Percentiles rank a stretch among this genome's conserved stretches.
These are phyloP conservation scores for Puccinia coronata DNA, from an alignment of 1,284 basidiomycete species.

Conservation along the genomic window DNA sequence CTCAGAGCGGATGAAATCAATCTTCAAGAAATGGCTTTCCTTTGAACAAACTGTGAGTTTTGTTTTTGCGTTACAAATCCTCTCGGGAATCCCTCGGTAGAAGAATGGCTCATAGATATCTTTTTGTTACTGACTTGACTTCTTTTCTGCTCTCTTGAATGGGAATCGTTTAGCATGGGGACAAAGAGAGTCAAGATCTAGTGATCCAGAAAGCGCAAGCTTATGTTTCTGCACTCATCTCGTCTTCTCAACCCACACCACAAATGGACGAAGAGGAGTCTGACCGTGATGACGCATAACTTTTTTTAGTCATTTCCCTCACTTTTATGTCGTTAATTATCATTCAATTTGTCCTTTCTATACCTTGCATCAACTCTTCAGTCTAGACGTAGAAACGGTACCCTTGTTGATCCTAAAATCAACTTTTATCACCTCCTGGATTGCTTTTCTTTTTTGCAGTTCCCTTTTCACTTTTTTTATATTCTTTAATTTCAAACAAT, in stretches of 20 bases:
- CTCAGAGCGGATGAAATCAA: constrained; percentile 64
- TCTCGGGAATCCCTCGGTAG: background rate
- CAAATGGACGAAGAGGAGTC: background rate
- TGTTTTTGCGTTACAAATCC: background rate
- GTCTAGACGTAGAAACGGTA: too few species aligned
- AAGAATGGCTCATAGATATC: too few species aligned
- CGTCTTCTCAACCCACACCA: background rate
- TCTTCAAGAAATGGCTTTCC: constrained; percentile 97
- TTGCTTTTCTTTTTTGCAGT: too few species aligned
- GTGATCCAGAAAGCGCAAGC: constrained; percentile 84
- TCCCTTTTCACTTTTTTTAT: too few species aligned
- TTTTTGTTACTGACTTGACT: background rate
- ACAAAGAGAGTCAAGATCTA: constrained; percentile 74
- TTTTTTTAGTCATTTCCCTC: too few species aligned
- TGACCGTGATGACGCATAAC: background rate
- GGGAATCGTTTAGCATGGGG: constrained; percentile 67
- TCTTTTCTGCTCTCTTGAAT: constrained; percentile 57
- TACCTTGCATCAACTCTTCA: too few species aligned
- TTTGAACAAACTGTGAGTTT: constrained; percentile 64
- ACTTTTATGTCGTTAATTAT: too few species aligned
- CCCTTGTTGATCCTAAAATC: too few species aligned
- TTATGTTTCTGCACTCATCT: constrained; percentile 20
- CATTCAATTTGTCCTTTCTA: too few species aligned
- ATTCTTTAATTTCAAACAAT: too few species aligned
- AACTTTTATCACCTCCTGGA: too few species aligned